These are phyloP conservation scores for Calamus simplicifolius DNA, from an alignment of 176 grass and related monocot species.

Conservation along the genomic window DNA sequence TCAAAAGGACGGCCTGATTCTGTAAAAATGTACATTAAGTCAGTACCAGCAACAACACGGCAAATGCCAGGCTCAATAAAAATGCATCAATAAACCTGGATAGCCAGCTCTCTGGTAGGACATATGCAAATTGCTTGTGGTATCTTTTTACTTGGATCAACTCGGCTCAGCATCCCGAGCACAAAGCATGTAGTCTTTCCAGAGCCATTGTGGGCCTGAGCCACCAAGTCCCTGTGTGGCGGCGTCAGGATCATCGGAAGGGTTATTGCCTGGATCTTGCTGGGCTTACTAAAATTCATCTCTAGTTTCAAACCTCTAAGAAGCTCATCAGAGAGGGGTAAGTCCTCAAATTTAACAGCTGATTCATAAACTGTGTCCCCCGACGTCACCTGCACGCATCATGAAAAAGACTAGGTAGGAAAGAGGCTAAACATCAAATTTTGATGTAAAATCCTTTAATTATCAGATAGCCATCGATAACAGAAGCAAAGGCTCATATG, in stretches of 20 bases:
- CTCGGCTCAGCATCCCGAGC: conserved; percentile 93
- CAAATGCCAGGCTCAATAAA: not conserved
- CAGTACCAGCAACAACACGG: too few species aligned
- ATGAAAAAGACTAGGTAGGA: not conserved
- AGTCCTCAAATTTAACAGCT: conserved; percentile 68
- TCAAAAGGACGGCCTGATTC: conserved; percentile 70
- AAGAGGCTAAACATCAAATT: not conserved
- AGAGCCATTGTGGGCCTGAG: conserved; percentile 89
- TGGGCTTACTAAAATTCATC: conserved; percentile 81
- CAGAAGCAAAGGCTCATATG: too few species aligned
- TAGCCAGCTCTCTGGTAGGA: conserved; percentile 85
- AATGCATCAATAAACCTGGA: conserved; percentile 39
- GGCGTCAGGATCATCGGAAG: conserved; percentile 89
- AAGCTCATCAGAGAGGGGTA: conserved; percentile 64
- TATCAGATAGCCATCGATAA: too few species aligned
- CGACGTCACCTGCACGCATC: conserved; percentile 50
- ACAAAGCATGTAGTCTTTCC: conserved; percentile 95
- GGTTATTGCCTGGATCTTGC: conserved; percentile 79
- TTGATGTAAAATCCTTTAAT: too few species aligned
- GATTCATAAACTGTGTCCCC: conserved; percentile 86
- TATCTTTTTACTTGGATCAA: conserved; percentile 45
- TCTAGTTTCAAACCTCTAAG: conserved; percentile 70
- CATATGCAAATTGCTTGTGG: conserved; percentile 92
- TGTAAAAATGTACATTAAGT: conserved; percentile 11
- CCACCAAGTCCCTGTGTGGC: conserved; percentile 81